Evolutionary conservation across 371 early-diverging fungal species (phyloP).

Genomic region (Rhizopus microsporus): DNA sequence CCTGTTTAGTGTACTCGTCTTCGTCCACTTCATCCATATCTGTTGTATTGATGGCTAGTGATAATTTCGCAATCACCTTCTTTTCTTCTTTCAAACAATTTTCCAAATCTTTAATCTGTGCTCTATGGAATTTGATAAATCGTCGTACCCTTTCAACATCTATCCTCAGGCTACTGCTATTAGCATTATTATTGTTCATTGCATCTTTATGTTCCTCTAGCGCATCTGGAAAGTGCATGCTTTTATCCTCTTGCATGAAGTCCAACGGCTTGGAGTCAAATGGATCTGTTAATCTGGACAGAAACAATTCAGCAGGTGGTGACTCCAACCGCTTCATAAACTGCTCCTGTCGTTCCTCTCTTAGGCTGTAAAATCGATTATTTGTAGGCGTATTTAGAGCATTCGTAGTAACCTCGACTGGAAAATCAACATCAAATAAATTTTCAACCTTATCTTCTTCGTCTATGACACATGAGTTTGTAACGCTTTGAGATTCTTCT

Average conservation of each 20-base stretch:
- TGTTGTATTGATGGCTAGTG: constrained; percentile 27
- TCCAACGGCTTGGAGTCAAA: constrained; percentile 6
- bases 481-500: constrained; percentile 15
- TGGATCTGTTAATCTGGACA: constrained; percentile 2
- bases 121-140: constrained; percentile 75
- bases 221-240: too few species aligned
- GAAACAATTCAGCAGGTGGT: constrained; percentile 36
- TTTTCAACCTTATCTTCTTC: constrained; percentile 44
- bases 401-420: constrained; percentile 25
- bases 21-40: constrained; percentile 23
- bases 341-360: constrained; percentile 24
- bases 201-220: too few species aligned
- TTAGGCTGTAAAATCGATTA: constrained; percentile 19
- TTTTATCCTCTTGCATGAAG: neutral
- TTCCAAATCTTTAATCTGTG: constrained; percentile 75
- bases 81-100: constrained; percentile 80
- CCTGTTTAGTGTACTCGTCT: constrained; percentile 25
- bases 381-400: constrained; percentile 40
- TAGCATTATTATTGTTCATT: too few species aligned
- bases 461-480: constrained; percentile 23
- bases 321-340: constrained; percentile 39
- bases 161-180: neutral
- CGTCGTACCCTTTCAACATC: constrained; percentile 14
- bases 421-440: constrained; percentile 44
- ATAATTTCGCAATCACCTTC: constrained; percentile 72